phyloP scores from a whole-genome alignment of 768 basidiomycete genomes.

The Podaxis rugospora region DNA sequence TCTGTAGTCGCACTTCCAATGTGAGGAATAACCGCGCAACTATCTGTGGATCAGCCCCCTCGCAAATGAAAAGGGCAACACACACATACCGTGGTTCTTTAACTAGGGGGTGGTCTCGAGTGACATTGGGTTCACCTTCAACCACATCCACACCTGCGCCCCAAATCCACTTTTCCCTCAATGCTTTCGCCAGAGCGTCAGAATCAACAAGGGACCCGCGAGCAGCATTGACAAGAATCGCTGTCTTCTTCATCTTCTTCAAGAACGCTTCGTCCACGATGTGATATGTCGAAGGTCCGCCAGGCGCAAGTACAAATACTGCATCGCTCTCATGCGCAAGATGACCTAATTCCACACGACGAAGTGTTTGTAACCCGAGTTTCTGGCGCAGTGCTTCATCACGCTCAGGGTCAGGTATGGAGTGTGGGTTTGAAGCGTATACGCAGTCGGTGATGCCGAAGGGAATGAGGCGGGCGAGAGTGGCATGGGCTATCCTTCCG shows the following conservation, averaged over 20 bases:
- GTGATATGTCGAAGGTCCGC: conserved; percentile 65
- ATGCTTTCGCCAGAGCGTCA: conserved; percentile 77
- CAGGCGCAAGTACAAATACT: conserved; percentile 79
- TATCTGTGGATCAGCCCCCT: conserved; percentile 20
- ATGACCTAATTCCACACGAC: conserved; percentile 56
- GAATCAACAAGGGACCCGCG: conserved; percentile 90
- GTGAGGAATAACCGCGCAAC: conserved; percentile 83
- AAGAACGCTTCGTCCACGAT: conserved; percentile 71
- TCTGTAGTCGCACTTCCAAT: conserved; percentile 88
- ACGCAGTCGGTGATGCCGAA: conserved; percentile 78
- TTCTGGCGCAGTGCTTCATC: conserved; percentile 27
- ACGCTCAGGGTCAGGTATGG: conserved; percentile 40
- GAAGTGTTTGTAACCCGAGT: conserved; percentile 37
- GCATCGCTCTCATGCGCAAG: conserved; percentile 81
- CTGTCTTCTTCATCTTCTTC: conserved; percentile 77
- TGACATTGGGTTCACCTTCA: conserved; percentile 83
- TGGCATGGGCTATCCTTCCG: conserved; percentile 88
- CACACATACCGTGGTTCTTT: conserved; percentile 60
- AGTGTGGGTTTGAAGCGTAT: conserved; percentile 59
- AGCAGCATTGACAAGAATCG: conserved; percentile 80
- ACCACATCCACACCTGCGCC: conserved; percentile 94
- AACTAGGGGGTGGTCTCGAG: conserved; percentile 73
- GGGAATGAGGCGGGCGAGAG: conserved; percentile 70
- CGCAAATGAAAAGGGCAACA: not conserved
- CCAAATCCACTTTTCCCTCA: conserved; percentile 77